These are phyloP conservation scores for Backusella westeae DNA, from an alignment of 192 early-diverging fungal species.

Conservation along the genomic window DNA sequence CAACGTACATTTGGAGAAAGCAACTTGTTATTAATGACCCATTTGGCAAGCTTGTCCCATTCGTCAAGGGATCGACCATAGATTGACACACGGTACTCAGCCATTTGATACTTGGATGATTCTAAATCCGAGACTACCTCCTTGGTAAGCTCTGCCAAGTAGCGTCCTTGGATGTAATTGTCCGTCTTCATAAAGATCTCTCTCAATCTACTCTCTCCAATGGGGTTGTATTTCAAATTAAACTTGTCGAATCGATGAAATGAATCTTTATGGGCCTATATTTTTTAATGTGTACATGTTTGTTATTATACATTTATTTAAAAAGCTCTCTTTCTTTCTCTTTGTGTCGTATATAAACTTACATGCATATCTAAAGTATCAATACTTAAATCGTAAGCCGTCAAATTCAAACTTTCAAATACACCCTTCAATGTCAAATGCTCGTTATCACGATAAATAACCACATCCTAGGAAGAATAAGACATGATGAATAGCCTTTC, in stretches of 20 bases:
- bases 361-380: slow-evolving; percentile 97
- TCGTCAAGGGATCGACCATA: slow-evolving; percentile 83
- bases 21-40: slow-evolving; percentile 90
- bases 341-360: not conserved
- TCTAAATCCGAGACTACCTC: slow-evolving; percentile 90
- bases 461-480: slow-evolving; percentile 50
- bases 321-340: not conserved
- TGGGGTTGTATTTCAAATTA: slow-evolving; percentile 94
- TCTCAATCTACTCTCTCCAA: slow-evolving; percentile 90
- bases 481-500: not conserved
- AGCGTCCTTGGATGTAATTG: slow-evolving; percentile 83
- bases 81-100: slow-evolving; percentile 92
- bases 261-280: slow-evolving; percentile 81
- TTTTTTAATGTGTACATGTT: not conserved
- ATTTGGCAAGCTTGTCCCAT: slow-evolving; percentile 93
- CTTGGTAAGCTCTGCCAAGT: slow-evolving; percentile 90
- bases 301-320: not conserved
- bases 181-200: slow-evolving; percentile 98
- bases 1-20: slow-evolving; percentile 93
- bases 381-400: slow-evolving; percentile 91
- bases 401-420: slow-evolving; percentile 86
- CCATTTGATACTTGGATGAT: slow-evolving; percentile 92
- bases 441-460: slow-evolving; percentile 84
- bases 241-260: slow-evolving; percentile 98
- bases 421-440: slow-evolving; percentile 80